Evolutionary conservation across 1,284 basidiomycete genomes (phyloP), one percentile per base, ranked within the genome.

Genomic region (Ceratobasidium sp.): DNA sequence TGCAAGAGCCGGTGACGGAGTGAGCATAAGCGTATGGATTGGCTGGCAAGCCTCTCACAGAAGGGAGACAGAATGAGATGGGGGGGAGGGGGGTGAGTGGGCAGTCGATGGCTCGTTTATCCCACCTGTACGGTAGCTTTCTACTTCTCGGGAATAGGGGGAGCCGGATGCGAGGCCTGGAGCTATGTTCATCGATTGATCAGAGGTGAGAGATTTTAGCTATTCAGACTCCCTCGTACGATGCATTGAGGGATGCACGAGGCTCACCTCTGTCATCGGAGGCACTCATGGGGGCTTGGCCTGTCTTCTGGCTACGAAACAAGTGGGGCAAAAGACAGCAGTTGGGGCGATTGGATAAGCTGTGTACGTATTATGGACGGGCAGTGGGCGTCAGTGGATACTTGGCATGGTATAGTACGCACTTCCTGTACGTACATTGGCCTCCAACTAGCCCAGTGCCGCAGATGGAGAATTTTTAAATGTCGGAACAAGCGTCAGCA

Each of bases 71-170:
- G 13, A 13, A 22, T 15, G 22, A 51, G 54, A 25, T 56, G 29
- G 54, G 29, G 29, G n/a, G 54, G n/a, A 40, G 37, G 37, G 59
- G 77, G 52, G 25, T 77, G 25, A 29, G 25, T 29, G 25, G 25
- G 25, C 25, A 29, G 25, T 29, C 25, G 25, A 29, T 29, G 25
- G 25, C 25, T 29, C 25, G 25, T 29, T 29, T 29, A 29, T 29
- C 25, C 25, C 25, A 29, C 25, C 25, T 29, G 25, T 29, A 29
- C 40, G 46, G 74, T 29, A 77, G 90, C 87, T 61, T 75, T 75
- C 61, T 75, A 49, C 7, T 13, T 8, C 25, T 49, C 46, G 25
- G 52, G 46, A 19, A 11, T 3, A 34, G 19, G 32, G 44, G 7
- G 13, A 34, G 49, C 46, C 15, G 4, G 32, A 19, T 17, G 32